Conservation (phyloP, 495 filamentous ascomycete genomes). For the Hypoxylon crocopeplum region DNA sequence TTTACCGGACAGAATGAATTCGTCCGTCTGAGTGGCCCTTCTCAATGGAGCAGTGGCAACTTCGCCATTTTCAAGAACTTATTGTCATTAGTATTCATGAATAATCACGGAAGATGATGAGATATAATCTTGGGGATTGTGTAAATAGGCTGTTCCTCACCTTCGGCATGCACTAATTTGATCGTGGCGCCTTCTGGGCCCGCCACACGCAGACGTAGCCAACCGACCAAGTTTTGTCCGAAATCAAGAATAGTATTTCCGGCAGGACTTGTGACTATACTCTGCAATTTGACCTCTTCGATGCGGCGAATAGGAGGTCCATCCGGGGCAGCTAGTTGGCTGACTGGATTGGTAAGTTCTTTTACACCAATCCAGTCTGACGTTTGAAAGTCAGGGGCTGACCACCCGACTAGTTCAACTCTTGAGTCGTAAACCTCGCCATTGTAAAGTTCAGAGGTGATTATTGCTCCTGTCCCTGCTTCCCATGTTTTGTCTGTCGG, state of each 20-base stretch:
- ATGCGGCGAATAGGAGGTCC: constrained; percentile 48
- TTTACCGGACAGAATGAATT: constrained; percentile 44
- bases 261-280: constrained; percentile 52
- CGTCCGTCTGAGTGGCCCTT: constrained; percentile 53
- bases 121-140: too few relatives aligned
- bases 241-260: constrained; percentile 60
- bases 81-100: not conserved
- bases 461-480: constrained; percentile 46
- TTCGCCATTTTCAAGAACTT: constrained; percentile 60
- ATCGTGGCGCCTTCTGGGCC: constrained; percentile 46
- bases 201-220: constrained; percentile 46
- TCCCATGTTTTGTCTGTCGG: constrained; percentile 55
- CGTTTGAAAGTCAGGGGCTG: constrained; percentile 22
- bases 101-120: too few relatives aligned
- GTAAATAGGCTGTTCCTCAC: constrained; percentile 16
- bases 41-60: constrained; percentile 57
- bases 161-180: constrained; percentile 55
- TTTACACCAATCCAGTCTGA: constrained; percentile 40
- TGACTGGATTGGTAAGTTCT: constrained; percentile 34
- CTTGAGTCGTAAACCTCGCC: constrained; percentile 58
- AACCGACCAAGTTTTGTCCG: constrained; percentile 63
- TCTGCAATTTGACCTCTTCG: constrained; percentile 43
- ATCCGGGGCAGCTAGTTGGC: constrained; percentile 45
- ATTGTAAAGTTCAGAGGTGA: constrained; percentile 60
- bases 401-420: constrained; percentile 36